phyloP scores from a whole-genome alignment of 2,329 filamentous ascomycete genomes.

The Colletotrichum spinosum region DNA sequence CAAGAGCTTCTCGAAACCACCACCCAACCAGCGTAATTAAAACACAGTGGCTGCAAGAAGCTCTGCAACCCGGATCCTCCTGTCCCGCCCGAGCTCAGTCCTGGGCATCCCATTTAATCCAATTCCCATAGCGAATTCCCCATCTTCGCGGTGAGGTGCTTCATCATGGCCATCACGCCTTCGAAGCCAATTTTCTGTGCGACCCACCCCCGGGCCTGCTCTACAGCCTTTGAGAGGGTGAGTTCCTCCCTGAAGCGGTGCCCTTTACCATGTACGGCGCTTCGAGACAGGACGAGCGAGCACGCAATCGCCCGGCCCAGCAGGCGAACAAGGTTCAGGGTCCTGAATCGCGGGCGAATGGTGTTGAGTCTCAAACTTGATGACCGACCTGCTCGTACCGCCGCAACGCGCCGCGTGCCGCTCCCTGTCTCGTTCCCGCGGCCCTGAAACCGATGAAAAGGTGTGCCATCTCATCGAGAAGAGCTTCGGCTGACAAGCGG shows the following conservation, averaged over 20 bases:
- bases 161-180: conserved; percentile 67
- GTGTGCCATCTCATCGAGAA: neutral
- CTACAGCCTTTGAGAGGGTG: conserved; percentile 96
- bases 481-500: conserved; percentile 19
- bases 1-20: conserved; percentile 37
- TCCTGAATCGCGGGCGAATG: conserved; percentile 28
- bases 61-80: conserved; percentile 32
- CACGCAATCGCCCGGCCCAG: conserved; percentile 12
- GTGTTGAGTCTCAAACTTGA: conserved; percentile 11
- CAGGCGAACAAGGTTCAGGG: conserved; percentile 32
- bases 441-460: neutral
- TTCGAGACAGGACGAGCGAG: conserved; percentile 9
- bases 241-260: conserved; percentile 41
- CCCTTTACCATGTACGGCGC: neutral
- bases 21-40: neutral
- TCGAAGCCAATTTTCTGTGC: conserved; percentile 83
- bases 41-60: conserved; percentile 13
- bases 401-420: neutral
- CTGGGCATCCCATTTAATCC: conserved; percentile 20
- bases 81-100: conserved; percentile 16
- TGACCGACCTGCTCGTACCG: neutral
- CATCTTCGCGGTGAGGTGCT: conserved; percentile 31
- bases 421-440: neutral
- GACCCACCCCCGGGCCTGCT: conserved; percentile 94
- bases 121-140: conserved; percentile 23